Evolutionary conservation across 345 rosid genomes (phyloP), one percentile per base, ranked within the genome.

Genomic region (Kandelia obovata): DNA sequence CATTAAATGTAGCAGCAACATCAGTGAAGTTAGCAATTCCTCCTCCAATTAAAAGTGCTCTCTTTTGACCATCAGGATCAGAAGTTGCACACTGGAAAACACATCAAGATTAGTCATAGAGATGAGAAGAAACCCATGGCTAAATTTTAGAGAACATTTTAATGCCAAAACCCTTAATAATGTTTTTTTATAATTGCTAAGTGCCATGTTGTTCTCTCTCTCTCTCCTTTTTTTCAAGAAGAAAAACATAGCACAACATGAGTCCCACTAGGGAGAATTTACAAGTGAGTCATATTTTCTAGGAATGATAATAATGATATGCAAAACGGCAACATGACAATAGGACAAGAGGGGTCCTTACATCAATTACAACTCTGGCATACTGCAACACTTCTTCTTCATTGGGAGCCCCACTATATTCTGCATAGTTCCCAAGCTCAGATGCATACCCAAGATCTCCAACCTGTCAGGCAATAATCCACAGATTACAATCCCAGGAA

Each of bases 21-120:
- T 94, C 97, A 0, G 96, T 94, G 74, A 94, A 94, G 83, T 94
- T 94, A 26, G 99, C 99, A 35, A 92, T 92, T 75, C 97, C 99
- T 63, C 99, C 96, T 70, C 99, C 98, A 30, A 94, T 81, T 10
- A 94, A 96, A 35, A 94, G 95, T 69, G 98, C 97, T 71, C 97
- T 81, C 84, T 72, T 89, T 31, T 69, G 78, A 57, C 97, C 97
- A 84, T 93, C 97, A 6, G 97, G 98, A 74, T 89, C 82, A 10
- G 92, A 80, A 71, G 97, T 85, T 35, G 97, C 98, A 88, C 92
- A 91, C 98, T 91, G 83, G 62, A 68, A 3, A 25, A 30, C 34
- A 68, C 10, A 26, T 70, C 60, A 64, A 58, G 37, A 4, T 57
- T 64, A 51, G 53, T 64, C 58, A 20, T 64, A 21, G 53, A 61